Conservation (phyloP, 2,329 filamentous ascomycete genomes). For the Phialophora macrospora region DNA sequence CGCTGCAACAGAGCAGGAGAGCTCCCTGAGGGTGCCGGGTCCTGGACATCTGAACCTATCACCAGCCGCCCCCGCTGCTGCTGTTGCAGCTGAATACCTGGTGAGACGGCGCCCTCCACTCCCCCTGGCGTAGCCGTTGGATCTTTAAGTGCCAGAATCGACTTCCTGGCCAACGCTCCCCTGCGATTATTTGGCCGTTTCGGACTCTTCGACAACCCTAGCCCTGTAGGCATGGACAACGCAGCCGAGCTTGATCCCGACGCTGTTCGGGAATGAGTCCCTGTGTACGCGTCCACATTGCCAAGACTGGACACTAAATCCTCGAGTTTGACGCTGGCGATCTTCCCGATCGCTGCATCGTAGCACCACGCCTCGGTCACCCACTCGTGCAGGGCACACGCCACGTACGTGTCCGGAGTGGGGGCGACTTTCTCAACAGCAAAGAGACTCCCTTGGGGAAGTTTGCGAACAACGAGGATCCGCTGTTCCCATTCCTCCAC, state of each 20-base stretch:
- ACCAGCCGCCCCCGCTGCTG: too few species aligned
- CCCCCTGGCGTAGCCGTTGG: not conserved
- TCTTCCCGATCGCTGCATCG: conserved; percentile 34
- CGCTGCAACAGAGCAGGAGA: not conserved
- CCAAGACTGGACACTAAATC: conserved; percentile 18
- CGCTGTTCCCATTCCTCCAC: conserved; percentile 35
- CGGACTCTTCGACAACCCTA: conserved; percentile 22
- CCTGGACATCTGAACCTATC: not conserved
- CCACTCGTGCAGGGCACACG: conserved; percentile 33
- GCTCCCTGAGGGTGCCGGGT: not conserved
- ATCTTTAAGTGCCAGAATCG: conserved; percentile 34
- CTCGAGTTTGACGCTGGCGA: conserved; percentile 26
- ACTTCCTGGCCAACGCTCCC: conserved; percentile 38
- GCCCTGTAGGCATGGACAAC: conserved; percentile 11
- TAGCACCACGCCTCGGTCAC: conserved; percentile 34
- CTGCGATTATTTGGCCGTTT: conserved; percentile 36
- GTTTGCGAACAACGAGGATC: conserved; percentile 30
- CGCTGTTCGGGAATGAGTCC: conserved; percentile 22
- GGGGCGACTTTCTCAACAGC: conserved; percentile 35
- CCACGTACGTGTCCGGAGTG: conserved; percentile 20
- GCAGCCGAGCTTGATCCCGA: conserved; percentile 25
- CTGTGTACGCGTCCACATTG: not conserved
- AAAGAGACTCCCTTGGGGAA: conserved; percentile 35
- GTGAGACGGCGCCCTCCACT: not conserved
- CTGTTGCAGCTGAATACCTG: not conserved